phyloP scores from a whole-genome alignment of 2,329 filamentous ascomycete species.

The Beauveria sp. region DNA sequence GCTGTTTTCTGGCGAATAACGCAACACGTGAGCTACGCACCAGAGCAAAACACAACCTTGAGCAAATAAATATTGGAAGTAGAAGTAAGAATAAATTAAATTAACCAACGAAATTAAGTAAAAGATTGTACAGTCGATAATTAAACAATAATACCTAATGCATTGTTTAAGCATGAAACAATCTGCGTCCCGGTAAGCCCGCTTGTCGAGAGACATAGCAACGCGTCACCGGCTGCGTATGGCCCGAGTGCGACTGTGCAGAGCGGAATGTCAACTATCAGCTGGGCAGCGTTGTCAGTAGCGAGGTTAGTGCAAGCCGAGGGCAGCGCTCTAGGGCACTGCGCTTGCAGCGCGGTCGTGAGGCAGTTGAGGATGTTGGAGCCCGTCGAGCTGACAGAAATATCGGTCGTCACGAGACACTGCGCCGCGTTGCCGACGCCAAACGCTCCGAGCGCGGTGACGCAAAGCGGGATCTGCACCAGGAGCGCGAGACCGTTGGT shows the following conservation, averaged over 20 bases:
- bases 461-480: neutral
- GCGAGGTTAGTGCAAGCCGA: neutral
- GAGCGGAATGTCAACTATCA: neutral
- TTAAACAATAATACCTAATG: neutral
- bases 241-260: slow-evolving; percentile 1
- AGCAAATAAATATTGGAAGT: no score
- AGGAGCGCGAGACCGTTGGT: neutral
- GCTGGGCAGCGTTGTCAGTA: neutral
- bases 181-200: neutral
- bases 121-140: neutral
- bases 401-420: neutral
- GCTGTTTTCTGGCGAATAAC: no score
- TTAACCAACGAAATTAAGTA: neutral
- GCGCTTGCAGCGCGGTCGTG: neutral
- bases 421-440: slow-evolving; percentile 2
- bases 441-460: neutral
- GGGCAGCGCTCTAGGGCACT: neutral
- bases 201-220: neutral
- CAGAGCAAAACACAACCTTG: no score
- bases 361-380: neutral
- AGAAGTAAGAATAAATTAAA: neutral
- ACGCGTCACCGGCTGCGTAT: neutral
- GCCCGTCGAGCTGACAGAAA: neutral
- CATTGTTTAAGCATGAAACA: neutral
- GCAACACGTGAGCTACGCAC: no score